These are phyloP conservation scores for Luffa aegyptiaca DNA, from an alignment of 306 rosid genomes.

Conservation along the genomic window DNA sequence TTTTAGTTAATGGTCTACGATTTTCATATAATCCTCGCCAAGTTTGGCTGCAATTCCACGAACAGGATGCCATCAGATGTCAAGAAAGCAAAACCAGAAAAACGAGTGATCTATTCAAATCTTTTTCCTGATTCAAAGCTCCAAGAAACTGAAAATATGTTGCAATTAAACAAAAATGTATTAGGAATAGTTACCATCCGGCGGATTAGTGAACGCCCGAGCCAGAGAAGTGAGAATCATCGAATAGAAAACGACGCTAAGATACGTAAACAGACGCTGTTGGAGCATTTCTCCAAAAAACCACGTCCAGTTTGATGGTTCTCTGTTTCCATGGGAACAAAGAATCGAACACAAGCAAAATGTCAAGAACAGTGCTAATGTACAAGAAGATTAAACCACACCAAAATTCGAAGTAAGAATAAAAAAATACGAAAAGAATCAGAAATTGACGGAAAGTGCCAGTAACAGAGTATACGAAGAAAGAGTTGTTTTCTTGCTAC, in stretches of 20 bases:
- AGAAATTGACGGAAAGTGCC: background rate
- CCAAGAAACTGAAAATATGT: background rate
- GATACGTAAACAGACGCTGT: slow-evolving; percentile 8
- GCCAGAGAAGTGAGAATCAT: slow-evolving; percentile 31
- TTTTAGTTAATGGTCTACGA: background rate
- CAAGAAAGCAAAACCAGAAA: background rate
- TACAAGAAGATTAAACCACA: background rate
- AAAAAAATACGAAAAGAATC: background rate
- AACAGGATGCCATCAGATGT: background rate
- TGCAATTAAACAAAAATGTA: background rate
- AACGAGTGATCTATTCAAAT: background rate
- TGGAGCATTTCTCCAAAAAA: slow-evolving; percentile 27
- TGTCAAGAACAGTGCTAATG: background rate
- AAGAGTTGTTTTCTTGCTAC: background rate
- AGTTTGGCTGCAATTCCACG: background rate
- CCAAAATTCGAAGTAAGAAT: background rate
- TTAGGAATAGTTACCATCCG: slow-evolving; percentile 40
- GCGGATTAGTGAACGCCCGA: slow-evolving; percentile 32
- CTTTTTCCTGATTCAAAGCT: background rate
- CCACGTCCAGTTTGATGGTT: background rate
- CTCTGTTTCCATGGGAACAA: slow-evolving; percentile 1
- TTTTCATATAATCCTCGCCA: background rate
- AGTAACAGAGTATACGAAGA: background rate
- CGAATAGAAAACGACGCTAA: slow-evolving; percentile 26
- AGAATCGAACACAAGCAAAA: background rate